Conservation (phyloP, 441 rosid genomes). For the Populus hybrid region DNA sequence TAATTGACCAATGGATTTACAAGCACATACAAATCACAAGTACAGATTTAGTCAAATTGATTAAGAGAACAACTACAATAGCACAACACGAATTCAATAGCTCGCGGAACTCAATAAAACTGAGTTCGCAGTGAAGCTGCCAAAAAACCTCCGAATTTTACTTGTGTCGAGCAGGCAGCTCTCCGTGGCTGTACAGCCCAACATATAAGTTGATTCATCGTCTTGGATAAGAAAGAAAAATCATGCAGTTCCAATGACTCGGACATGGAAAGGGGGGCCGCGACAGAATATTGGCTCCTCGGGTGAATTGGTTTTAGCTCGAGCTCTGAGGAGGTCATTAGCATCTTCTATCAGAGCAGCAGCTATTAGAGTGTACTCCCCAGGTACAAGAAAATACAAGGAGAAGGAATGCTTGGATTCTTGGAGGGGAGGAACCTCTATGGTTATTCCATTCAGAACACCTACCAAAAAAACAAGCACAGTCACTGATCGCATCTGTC, state of each 20-base stretch:
- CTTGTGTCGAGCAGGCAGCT: not conserved
- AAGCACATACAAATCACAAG: not conserved
- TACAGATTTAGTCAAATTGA: not conserved
- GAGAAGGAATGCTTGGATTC: constrained; percentile 78
- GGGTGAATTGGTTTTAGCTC: constrained; percentile 67
- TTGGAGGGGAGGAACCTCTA: constrained; percentile 79
- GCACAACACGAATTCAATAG: not conserved
- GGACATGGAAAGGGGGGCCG: constrained; percentile 87
- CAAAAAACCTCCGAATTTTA: not conserved
- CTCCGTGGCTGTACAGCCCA: not conserved
- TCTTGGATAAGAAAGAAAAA: not conserved
- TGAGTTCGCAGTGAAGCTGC: not conserved
- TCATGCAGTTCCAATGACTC: constrained; percentile 63
- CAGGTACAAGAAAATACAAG: constrained; percentile 84
- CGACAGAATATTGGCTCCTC: constrained; percentile 90
- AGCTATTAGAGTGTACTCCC: constrained; percentile 84
- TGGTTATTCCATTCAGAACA: constrained; percentile 59
- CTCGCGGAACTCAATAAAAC: not conserved
- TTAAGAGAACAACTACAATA: not conserved
- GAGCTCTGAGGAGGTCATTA: constrained; percentile 76
- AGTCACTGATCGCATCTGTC: not conserved
- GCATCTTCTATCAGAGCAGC: constrained; percentile 89
- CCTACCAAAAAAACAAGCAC: constrained; percentile 33
- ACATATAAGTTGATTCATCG: not conserved
- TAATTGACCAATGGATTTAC: constrained; percentile 7